A percentile compares a stretch with the other conserved stretches of the same genome.
phyloP scores from a whole-genome alignment of 371 early-diverging fungal species.

The Rhizomucor miehei region DNA sequence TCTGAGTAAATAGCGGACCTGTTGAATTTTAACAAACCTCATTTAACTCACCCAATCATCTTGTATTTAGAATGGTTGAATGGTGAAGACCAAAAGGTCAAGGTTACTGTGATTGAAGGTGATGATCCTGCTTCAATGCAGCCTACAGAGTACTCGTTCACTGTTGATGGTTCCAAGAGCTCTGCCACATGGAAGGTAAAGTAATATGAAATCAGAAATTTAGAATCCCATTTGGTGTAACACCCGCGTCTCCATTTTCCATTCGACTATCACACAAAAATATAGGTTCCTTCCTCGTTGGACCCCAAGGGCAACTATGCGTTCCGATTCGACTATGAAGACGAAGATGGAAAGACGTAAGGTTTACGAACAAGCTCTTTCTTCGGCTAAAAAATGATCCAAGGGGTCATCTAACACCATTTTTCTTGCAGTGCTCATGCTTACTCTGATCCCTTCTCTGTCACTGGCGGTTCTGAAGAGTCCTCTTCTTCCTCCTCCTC shows the following conservation, averaged over 20 bases:
- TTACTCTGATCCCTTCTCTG: slow-evolving; percentile 8
- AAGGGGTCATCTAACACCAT: neutral
- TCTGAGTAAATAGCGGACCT: slow-evolving; percentile 1
- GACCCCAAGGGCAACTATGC: slow-evolving; percentile 5
- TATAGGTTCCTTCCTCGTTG: slow-evolving; percentile 8
- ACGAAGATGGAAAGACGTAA: slow-evolving; percentile 5
- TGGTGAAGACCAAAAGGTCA: slow-evolving; percentile 8
- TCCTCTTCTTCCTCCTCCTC: slow-evolving; percentile 1
- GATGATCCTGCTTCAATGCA: slow-evolving; percentile 3
- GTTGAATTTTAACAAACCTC: neutral
- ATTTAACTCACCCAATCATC: neutral
- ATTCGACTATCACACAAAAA: neutral
- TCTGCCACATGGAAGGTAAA: slow-evolving; percentile 7
- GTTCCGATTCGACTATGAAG: slow-evolving; percentile 9
- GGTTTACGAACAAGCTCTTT: too few species aligned
- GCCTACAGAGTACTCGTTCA: slow-evolving; percentile 8
- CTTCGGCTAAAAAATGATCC: too few species aligned
- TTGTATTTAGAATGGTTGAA: slow-evolving; percentile 5
- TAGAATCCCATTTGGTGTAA: too few species aligned
- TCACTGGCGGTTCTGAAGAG: slow-evolving; percentile 1
- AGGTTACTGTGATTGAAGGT: slow-evolving; percentile 9
- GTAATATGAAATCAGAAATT: neutral
- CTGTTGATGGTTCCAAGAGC: slow-evolving; percentile 6
- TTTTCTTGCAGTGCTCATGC: slow-evolving; percentile 5
- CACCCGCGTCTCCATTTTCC: too few species aligned